These are phyloP conservation scores for Penicillium sp. DNA, from an alignment of 2,329 filamentous ascomycete genomes.

Conservation along the genomic window DNA sequence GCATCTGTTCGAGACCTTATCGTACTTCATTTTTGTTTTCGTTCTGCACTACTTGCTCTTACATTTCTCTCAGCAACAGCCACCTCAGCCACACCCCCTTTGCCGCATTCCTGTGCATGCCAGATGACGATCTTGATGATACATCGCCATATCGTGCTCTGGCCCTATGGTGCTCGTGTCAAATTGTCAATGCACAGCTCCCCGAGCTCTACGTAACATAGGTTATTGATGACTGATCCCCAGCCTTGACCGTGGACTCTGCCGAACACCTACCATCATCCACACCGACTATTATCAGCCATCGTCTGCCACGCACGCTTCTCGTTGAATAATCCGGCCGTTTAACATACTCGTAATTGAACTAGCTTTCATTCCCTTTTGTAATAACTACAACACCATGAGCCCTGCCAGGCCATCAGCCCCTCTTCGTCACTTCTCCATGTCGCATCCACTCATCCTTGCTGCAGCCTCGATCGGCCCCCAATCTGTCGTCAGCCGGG, in stretches of 20 bases:
- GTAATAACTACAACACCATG: not conserved
- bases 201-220: not conserved
- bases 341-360: too few species aligned
- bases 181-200: not conserved
- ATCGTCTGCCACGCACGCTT: not conserved
- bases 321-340: not conserved
- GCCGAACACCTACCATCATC: not conserved
- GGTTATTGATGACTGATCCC: not conserved
- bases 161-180: not conserved
- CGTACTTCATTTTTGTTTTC: not conserved
- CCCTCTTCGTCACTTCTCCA: not conserved
- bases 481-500: slow-evolving; percentile 19
- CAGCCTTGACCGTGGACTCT: not conserved
- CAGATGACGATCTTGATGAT: slow-evolving; percentile 17
- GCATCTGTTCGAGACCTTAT: not conserved
- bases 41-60: not conserved
- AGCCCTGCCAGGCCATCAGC: not conserved
- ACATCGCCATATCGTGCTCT: not conserved
- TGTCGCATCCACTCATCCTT: not conserved
- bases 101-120: slow-evolving; percentile 17
- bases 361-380: too few species aligned
- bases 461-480: slow-evolving; percentile 12
- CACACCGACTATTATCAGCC: not conserved
- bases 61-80: slow-evolving; percentile 12
- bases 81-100: slow-evolving; percentile 12